Evolutionary conservation across 2,329 filamentous ascomycete species (phyloP), one percentile per base, ranked within the genome.

Genomic region (Lecanicillium sp.): DNA sequence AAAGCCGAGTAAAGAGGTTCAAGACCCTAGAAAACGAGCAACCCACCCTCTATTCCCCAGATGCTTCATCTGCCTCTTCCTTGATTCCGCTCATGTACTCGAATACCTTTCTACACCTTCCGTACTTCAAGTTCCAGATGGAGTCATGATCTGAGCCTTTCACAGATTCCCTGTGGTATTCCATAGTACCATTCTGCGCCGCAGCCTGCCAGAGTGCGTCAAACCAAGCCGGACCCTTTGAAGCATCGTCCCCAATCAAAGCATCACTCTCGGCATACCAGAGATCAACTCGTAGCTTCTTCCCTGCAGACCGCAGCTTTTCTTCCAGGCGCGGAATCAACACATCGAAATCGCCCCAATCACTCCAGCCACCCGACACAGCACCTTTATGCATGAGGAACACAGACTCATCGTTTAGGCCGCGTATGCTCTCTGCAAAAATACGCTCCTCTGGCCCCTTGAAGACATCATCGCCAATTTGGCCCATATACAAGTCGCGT

Each of bases 321-420:
- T 48, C 45, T 14, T 38, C 47, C 40, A 57, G 19, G 3, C 48
- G 46, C 22, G 51, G 49, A 25, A 60, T 43, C 14, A 54, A 37
- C n/a, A 15, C 35, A 31, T 59, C 53, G 36, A 54, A 55, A 33
- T 58, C 52, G 4, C 44, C 48, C 57, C 57, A 59, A 16, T 51
- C 48, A 12, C 51, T 38, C 55, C 55, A 60, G 8, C 46, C 40
- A 16, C 15, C 38, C 17, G 28, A 28, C 8, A 9, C 35, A 6
- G 29, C 17, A 6, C 29, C 43, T 39, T 51, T 51, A 22, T 52
- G 47, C 52, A 58, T 40, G 11, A 58, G 40, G 33, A 60, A 29
- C 16, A 54, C 22, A 7, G 53, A 50, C 9, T 58, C 55, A 19
- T 46, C 37, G 19, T 51, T 49, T 3, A 57, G 34, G 11, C 57